Evolutionary conservation across 2,329 filamentous ascomycete species (phyloP), one percentile per base, ranked within the genome.

Genomic region (Aspergillus sp.): DNA sequence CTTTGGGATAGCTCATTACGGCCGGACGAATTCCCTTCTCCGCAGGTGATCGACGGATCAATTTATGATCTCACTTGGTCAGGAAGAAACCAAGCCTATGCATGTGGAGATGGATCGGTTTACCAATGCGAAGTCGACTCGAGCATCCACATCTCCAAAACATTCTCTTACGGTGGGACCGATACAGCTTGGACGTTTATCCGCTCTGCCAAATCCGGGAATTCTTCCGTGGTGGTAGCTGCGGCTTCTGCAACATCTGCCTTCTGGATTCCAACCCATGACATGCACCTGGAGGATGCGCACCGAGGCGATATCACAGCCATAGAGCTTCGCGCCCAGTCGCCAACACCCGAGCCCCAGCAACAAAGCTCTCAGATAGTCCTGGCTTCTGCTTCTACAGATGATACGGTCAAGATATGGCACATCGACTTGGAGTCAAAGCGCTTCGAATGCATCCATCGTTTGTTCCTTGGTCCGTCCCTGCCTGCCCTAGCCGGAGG

Each of bases 391-490:
- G 69, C 68, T 5, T 72, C 71, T 4, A 62, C 67, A 36, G 71
- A 74, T 45, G 64, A 69, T 33, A 70, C 63, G 7, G 60, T 73
- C 42, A 70, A 70, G 44, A 49, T 73, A 10, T 75, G 71, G 72
- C 57, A 67, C 33, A 53, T 70, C 38, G 56, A 72, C 45, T 42
- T 71, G 35, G 56, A 67, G 11, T 52, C 53, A 11, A 66, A 62
- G 47, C 59, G 61, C 36, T 60, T 68, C 40, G 54, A 61, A 12
- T 63, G 64, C 38, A 42, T 69, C 33, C 62, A 71, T 45, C 58
- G 59, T 11, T 52, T 72, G 29, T 59, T 60, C 42, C 49, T 73
- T 7, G 62, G 62, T 4, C 51, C 60, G 7, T 59, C 60, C 4
- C 48, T 54, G 26, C 69, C 71, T 5, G 62, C 70, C 37, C 61